These are phyloP conservation scores for Tuctoria greenei DNA, from an alignment of 176 grass and related monocot species.

Conservation along the genomic window DNA sequence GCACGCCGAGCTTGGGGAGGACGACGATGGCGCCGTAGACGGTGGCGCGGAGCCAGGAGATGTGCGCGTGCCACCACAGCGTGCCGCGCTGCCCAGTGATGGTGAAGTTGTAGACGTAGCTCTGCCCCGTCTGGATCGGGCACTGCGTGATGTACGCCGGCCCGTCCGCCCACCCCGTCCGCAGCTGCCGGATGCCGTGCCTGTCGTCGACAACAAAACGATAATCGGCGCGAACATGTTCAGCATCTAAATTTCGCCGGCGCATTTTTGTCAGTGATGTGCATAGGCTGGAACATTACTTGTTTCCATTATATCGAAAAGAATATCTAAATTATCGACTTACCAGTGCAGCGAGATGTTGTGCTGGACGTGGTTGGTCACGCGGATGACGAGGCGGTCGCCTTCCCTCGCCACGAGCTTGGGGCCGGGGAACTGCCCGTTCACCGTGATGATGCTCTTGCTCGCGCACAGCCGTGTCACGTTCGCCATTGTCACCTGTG, in stretches of 20 bases:
- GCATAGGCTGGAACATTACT: too few relatives aligned
- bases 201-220: slow-evolving; percentile 6
- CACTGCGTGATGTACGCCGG: slow-evolving; percentile 87
- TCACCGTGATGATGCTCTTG: slow-evolving; percentile 73
- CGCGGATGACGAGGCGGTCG: slow-evolving; percentile 64
- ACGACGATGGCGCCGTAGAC: slow-evolving; percentile 68
- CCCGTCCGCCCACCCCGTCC: slow-evolving; percentile 78
- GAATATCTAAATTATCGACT: not conserved
- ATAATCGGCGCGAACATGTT: too few relatives aligned
- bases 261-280: too few relatives aligned
- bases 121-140: slow-evolving; percentile 65
- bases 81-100: slow-evolving; percentile 75
- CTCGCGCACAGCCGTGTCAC: slow-evolving; percentile 59
- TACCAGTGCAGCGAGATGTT: slow-evolving; percentile 82
- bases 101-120: slow-evolving; percentile 82
- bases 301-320: too few relatives aligned
- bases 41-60: slow-evolving; percentile 77
- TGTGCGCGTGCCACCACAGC: slow-evolving; percentile 89
- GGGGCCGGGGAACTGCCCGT: slow-evolving; percentile 57
- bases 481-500: slow-evolving; percentile 78
- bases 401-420: slow-evolving; percentile 68
- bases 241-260: too few relatives aligned
- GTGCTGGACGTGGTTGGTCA: slow-evolving; percentile 64
- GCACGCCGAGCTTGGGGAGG: slow-evolving; percentile 59
- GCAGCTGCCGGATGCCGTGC: slow-evolving; percentile 74